These are phyloP conservation scores for Ambrosiella cleistominuta DNA, from an alignment of 2,329 filamentous ascomycete genomes.

Conservation along the genomic window DNA sequence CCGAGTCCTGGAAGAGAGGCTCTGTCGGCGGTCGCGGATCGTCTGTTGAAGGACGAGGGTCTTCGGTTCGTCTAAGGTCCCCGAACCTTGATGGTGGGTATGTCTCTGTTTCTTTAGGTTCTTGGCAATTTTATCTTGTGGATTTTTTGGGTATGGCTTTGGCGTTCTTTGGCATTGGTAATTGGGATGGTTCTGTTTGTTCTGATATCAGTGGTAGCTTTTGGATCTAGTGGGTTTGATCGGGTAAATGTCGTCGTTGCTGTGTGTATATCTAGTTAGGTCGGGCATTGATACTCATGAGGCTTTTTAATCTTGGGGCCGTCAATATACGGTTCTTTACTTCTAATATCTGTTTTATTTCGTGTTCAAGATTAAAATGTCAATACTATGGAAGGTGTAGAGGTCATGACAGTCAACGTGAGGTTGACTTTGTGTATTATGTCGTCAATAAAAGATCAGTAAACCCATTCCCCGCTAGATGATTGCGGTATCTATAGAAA, in stretches of 20 bases:
- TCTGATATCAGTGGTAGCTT: background rate
- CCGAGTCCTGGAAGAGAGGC: conserved; percentile 33
- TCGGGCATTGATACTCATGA: background rate
- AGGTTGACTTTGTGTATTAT: too few relatives aligned
- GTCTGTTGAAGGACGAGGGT: conserved; percentile 33
- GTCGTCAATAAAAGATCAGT: background rate
- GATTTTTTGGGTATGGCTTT: conserved; percentile 1
- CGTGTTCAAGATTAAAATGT: too few relatives aligned
- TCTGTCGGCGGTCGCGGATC: conserved; percentile 34
- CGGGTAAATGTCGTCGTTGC: too few relatives aligned
- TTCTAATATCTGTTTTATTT: too few relatives aligned
- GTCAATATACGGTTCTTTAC: too few relatives aligned
- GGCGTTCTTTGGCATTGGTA: background rate
- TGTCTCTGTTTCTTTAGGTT: conserved; percentile 1
- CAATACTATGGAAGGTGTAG: too few relatives aligned
- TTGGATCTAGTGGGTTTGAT: background rate
- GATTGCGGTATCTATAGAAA: too few relatives aligned
- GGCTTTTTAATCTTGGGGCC: too few relatives aligned
- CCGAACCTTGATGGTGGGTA: conserved; percentile 2
- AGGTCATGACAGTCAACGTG: too few relatives aligned
- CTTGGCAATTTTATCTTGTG: conserved; percentile 6
- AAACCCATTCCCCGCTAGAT: too few relatives aligned
- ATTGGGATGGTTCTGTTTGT: background rate
- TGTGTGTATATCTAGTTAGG: background rate
- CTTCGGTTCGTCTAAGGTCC: conserved; percentile 25